Percentiles rank a stretch among this genome's conserved stretches.
phyloP scores from a whole-genome alignment of 495 filamentous ascomycete genomes.

The Podospora anserina region DNA sequence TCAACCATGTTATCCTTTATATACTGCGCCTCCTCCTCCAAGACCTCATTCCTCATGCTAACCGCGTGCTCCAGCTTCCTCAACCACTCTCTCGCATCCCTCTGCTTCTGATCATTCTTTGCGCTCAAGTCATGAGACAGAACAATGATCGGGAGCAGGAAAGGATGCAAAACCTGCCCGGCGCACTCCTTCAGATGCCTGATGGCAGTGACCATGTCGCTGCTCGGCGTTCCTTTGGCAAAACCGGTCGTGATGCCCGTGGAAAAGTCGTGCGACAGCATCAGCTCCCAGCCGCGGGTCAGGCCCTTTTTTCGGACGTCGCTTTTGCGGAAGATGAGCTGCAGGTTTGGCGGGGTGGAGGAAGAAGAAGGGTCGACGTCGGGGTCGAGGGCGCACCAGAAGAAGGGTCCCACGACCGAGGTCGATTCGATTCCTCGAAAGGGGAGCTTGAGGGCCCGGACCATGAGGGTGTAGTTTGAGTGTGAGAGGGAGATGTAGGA shows the following conservation, averaged over 20 bases:
- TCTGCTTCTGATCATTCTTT: conserved; percentile 52
- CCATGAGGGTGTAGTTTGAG: conserved; percentile 42
- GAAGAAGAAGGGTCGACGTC: conserved; percentile 30
- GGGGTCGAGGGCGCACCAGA: conserved; percentile 53
- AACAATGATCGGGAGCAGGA: conserved; percentile 53
- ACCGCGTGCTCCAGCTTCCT: conserved; percentile 55
- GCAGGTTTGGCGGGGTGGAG: conserved; percentile 45
- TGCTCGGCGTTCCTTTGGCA: conserved; percentile 52
- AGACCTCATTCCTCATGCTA: conserved; percentile 53
- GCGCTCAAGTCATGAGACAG: conserved; percentile 49
- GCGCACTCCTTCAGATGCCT: conserved; percentile 45
- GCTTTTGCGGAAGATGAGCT: conserved; percentile 55
- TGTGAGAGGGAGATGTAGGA: conserved; percentile 43
- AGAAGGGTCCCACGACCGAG: conserved; percentile 54
- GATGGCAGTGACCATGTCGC: conserved; percentile 46
- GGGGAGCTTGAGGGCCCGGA: conserved; percentile 45
- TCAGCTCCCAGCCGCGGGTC: conserved; percentile 57
- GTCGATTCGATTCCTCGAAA: conserved; percentile 50
- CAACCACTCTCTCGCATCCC: conserved; percentile 54
- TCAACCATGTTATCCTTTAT: conserved; percentile 48
- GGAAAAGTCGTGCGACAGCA: conserved; percentile 53
- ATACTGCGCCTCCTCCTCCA: conserved; percentile 44
- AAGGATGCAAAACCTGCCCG: conserved; percentile 47
- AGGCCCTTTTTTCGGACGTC: conserved; percentile 57
- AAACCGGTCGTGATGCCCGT: conserved; percentile 52